Evolutionary conservation across 768 basidiomycete species (phyloP).

Genomic region (Phylloporus sp.): DNA sequence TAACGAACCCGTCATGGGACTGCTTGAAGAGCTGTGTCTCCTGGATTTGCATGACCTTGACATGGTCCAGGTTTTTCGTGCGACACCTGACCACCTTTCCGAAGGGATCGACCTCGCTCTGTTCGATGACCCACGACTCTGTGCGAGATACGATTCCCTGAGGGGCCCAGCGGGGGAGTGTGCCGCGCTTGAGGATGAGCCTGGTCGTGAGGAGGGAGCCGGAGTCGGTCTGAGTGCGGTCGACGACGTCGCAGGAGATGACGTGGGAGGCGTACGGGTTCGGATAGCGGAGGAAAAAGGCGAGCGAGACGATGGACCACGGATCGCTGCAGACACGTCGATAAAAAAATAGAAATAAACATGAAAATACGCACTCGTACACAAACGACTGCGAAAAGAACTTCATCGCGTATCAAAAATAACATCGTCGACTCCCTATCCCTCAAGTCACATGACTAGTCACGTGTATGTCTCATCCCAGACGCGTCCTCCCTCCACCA

Average conservation of each 20-base stretch:
- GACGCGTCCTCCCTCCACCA: slow-evolving; percentile 41
- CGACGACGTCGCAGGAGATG: slow-evolving; percentile 92
- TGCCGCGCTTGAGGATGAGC: slow-evolving; percentile 87
- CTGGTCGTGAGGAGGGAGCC: slow-evolving; percentile 83
- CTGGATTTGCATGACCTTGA: slow-evolving; percentile 90
- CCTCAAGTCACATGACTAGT: slow-evolving; percentile 7
- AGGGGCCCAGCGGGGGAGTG: slow-evolving; percentile 90
- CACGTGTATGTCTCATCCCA: slow-evolving; percentile 48
- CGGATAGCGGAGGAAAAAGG: slow-evolving; percentile 93
- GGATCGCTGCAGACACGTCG: slow-evolving; percentile 58
- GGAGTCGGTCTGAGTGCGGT: slow-evolving; percentile 63
- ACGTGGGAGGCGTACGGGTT: slow-evolving; percentile 94
- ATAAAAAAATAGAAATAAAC: rapidly evolving
- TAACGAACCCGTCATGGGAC: slow-evolving; percentile 61
- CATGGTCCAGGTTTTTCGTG: slow-evolving; percentile 90
- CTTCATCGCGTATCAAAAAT: slow-evolving; percentile 46
- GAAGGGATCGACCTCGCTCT: slow-evolving; percentile 87
- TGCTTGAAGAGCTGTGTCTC: slow-evolving; percentile 74
- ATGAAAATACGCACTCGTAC: slow-evolving; percentile 45
- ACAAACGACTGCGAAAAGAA: slow-evolving; percentile 53
- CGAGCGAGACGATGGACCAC: slow-evolving; percentile 88
- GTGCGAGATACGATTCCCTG: slow-evolving; percentile 75
- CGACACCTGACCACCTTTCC: slow-evolving; percentile 70
- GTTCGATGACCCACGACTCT: slow-evolving; percentile 93
- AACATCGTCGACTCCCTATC: too few relatives aligned